Base-by-base conservation (phyloP, 2,329 filamentous ascomycete species). In the Exophiala spinifera region DNA sequence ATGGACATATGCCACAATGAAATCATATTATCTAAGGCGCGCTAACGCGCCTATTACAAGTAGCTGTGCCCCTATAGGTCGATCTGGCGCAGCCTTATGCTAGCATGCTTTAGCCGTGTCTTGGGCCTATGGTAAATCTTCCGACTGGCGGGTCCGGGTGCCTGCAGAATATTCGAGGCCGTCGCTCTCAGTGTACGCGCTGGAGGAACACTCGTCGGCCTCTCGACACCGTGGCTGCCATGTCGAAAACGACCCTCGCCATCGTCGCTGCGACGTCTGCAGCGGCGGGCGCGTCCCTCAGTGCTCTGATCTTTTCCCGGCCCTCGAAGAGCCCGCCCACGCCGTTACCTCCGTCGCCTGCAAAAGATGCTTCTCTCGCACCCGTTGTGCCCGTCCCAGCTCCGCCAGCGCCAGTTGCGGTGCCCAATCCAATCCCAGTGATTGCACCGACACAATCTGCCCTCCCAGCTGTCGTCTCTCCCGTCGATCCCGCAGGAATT, bases 211-310 rank as follows among this genome's bases (percentile, higher is more conserved):
- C 10, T 11, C 28, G 13, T n/a, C 17, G 46, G 19, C 8, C 31
- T 46, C 39, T 31, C 10, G 17, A 23, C 10, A 33, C 17, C 15
- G 19, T 15, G 8, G 39, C 34, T 23, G 23, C 55, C 62, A 92
- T 92, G 88, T 91, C 88, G 55, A 92, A 91, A 72, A 79, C 84
- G 20, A 90, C 87, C 31, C 67, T 92, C 64, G 87, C 86, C 62
- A 79, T 89, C 57, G 85, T 91, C 65, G 88, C 88, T 65, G 86
- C 85, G 60, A 80, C 88, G 66, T 84, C 88, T 70, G 88, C 88
- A 63, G 86, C 86, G 70, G 85, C 87, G 49, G 88, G 88, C 57
- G 88, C 88, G 54, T 87, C 86, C 55, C 73, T 88, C 55, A 91
- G 88, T 40, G 79, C 79, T 53, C 79, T 88, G 25, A 77, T 86